Percentiles rank a stretch among this genome's conserved stretches.
Conservation (phyloP, 2,329 filamentous ascomycete species). For the Coleophoma crateriformis region DNA sequence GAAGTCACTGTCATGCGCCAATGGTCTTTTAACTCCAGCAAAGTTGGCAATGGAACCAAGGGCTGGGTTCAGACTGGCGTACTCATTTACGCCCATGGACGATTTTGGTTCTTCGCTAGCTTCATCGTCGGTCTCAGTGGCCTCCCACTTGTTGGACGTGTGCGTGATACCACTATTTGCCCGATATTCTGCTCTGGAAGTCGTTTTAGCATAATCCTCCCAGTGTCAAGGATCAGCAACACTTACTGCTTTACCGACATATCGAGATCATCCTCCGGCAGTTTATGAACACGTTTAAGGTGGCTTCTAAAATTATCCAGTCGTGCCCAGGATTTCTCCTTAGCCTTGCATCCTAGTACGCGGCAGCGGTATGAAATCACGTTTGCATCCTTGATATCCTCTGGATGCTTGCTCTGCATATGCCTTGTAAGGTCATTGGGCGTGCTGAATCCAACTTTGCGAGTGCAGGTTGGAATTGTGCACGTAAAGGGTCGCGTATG, state of each 20-base stretch:
- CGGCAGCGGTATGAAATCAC: conserved; percentile 55
- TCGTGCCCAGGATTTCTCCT: conserved; percentile 70
- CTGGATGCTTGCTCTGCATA: conserved; percentile 62
- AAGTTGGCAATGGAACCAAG: too few relatives aligned
- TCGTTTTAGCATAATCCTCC: too few relatives aligned
- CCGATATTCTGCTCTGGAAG: too few relatives aligned
- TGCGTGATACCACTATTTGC: too few relatives aligned
- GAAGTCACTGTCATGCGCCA: too few relatives aligned
- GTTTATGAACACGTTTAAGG: conserved; percentile 60
- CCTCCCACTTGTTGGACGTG: too few relatives aligned
- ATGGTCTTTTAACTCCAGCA: too few relatives aligned
- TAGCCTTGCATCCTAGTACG: conserved; percentile 48
- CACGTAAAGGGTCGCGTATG: conserved; percentile 68
- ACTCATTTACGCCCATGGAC: too few relatives aligned
- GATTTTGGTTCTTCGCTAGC: too few relatives aligned
- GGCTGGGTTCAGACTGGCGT: too few relatives aligned
- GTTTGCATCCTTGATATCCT: conserved; percentile 36
- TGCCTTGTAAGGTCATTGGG: conserved; percentile 79
- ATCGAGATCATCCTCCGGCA: conserved; percentile 28
- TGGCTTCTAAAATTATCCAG: conserved; percentile 85
- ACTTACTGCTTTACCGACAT: conserved; percentile 42
- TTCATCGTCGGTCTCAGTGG: too few relatives aligned
- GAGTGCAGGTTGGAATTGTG: conserved; percentile 46
- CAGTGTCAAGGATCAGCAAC: too few relatives aligned
- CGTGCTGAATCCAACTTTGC: conserved; percentile 68